A percentile compares a stretch with the other conserved stretches of the same genome.
Evolutionary conservation across 164 flowering plant species (phyloP).

Genomic region (Kalanchoe fedtschenkoi): DNA sequence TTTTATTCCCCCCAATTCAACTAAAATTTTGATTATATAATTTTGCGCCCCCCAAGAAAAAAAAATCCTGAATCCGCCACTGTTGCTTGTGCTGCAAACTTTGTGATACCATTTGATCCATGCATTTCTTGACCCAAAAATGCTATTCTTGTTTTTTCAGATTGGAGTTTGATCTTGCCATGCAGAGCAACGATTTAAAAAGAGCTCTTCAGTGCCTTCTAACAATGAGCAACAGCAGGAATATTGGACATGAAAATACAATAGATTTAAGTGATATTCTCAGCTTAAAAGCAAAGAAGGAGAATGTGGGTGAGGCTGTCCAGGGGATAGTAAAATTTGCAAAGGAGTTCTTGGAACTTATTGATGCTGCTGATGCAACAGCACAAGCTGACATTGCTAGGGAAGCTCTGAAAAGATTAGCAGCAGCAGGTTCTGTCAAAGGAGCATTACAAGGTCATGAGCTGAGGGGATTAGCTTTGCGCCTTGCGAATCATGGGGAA

Average conservation of each 20-base stretch:
- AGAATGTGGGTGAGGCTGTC: slow-evolving; percentile 74
- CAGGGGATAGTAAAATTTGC: slow-evolving; percentile 91
- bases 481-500: slow-evolving; percentile 97
- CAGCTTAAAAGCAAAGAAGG: slow-evolving; percentile 56
- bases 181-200: slow-evolving; percentile 92
- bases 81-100: no score
- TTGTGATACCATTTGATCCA: slow-evolving; percentile 3
- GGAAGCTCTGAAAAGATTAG: slow-evolving; percentile 87
- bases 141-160: slow-evolving; percentile 21
- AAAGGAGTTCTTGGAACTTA: slow-evolving; percentile 82
- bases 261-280: slow-evolving; percentile 75
- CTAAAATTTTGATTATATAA: no score
- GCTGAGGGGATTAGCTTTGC: slow-evolving; percentile 76
- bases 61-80: no score
- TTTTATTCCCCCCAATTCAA: no score
- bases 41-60: no score
- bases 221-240: slow-evolving; percentile 96
- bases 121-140: neutral
- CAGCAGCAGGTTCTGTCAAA: slow-evolving; percentile 91
- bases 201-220: slow-evolving; percentile 93
- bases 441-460: slow-evolving; percentile 82
- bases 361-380: slow-evolving; percentile 99
- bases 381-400: slow-evolving; percentile 93
- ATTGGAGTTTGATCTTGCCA: slow-evolving; percentile 94
- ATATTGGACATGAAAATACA: slow-evolving; percentile 64